Percentiles rank a stretch among this genome's conserved stretches.
Evolutionary conservation across 495 filamentous ascomycete genomes (phyloP).

Genomic region (Annulohypoxylon moriforme): DNA sequence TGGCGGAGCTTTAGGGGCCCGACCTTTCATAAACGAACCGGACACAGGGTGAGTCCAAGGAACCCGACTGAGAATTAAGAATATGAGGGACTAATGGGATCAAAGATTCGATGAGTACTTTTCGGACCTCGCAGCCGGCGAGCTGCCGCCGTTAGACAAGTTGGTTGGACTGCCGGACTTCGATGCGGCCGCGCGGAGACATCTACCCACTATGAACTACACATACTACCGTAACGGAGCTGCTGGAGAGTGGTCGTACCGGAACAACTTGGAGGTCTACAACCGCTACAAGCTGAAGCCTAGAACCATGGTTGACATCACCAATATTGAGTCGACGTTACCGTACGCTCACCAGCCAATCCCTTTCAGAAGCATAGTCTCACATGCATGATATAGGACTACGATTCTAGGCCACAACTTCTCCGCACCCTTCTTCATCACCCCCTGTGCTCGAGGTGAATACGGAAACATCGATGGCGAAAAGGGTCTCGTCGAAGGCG

Average conservation of each 20-base stretch:
- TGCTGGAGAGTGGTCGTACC: conserved; percentile 55
- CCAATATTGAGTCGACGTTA: conserved; percentile 47
- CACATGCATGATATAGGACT: conserved; percentile 35
- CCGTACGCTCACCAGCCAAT: conserved; percentile 13
- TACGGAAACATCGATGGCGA: conserved; percentile 53
- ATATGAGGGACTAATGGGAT: conserved; percentile 15
- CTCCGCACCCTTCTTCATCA: conserved; percentile 58
- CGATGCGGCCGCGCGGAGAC: conserved; percentile 50
- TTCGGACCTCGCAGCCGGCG: conserved; percentile 32
- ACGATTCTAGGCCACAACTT: conserved; percentile 56
- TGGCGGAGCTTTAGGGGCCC: conserved; percentile 36
- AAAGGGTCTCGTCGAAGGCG: conserved; percentile 51
- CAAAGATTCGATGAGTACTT: conserved; percentile 42
- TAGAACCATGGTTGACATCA: conserved; percentile 48
- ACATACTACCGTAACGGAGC: conserved; percentile 58
- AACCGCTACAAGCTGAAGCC: conserved; percentile 45
- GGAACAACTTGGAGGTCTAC: conserved; percentile 56
- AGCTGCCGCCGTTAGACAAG: conserved; percentile 45
- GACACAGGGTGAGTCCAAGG: conserved; percentile 42
- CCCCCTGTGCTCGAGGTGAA: conserved; percentile 50
- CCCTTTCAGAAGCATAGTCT: not conserved
- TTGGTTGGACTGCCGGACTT: conserved; percentile 53
- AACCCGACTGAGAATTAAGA: not conserved
- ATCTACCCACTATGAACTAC: conserved; percentile 47
- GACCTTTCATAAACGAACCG: conserved; percentile 46